Base-by-base conservation (phyloP, 75 land plant genomes). In the Picea glauca region DNA sequence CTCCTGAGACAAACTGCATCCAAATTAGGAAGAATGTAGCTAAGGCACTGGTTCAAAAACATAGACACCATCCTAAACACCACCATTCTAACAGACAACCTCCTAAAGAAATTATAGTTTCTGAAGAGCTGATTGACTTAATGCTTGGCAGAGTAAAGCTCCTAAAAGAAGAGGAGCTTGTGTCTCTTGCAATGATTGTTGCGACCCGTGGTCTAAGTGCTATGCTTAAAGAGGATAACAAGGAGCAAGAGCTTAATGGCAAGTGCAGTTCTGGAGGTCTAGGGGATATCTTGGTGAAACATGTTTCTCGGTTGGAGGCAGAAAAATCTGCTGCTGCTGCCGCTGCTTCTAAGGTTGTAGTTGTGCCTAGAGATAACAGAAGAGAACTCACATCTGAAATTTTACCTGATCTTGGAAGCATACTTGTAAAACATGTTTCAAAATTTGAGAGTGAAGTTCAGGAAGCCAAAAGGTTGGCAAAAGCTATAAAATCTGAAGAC, bases 171-270 rank as follows among this genome's bases (percentile, higher is more conserved):
- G 92, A 95, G 9, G 86, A 95, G 67, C 89, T 90, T 23, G 76
- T 86, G 59, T 90, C 98, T 62, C 89, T 95, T 67, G 91, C 92
- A 35, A 85, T 83, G 23, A 88, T 93, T 40, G 98, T 95, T 60
- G 98, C 98, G 5, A 95, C 96, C 59, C 85, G 93, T 79, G 98
- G 98, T 46, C 79, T 95, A 30, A 88, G 83, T 87, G 95, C 88
- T n/a, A 91, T 92, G 35, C 85, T 95, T 31, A 83, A 81, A 43
- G 88, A 88, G 46, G 83, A 84, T 65, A 79, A 73, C 72, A 83
- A 64, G 30, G 81, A 61, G 75, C 77, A 64, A 78, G 89, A 68
- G 50, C 76, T 58, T 43, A 60, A 75, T 38, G 61, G 30, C 78
- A 20, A n/a, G 77, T 73, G 76, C 59, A 30, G 46, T 58, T 57